Percentiles rank a stretch among this genome's conserved stretches.
These are phyloP conservation scores for Plasmodium inui DNA, from an alignment of 169 alveolate genomes.

Conservation along the genomic window DNA sequence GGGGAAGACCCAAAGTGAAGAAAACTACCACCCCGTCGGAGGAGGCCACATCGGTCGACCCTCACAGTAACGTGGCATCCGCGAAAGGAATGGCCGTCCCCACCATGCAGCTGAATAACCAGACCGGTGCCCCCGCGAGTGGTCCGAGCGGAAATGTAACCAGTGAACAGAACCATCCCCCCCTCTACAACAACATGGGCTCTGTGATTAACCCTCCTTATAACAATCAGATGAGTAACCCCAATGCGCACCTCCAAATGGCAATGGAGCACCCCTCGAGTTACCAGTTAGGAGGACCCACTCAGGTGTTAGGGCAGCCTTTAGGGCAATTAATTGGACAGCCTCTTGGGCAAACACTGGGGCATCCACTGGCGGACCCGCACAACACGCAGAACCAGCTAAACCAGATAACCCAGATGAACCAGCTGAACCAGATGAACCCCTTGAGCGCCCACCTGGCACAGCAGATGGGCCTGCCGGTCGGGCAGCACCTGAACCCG, in stretches of 20 bases:
- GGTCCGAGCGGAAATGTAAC: neutral
- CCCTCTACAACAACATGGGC: neutral
- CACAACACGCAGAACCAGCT: neutral
- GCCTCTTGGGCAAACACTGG: neutral
- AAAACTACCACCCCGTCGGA: constrained; percentile 29
- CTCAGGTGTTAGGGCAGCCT: neutral
- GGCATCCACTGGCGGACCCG: neutral
- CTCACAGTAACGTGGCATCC: neutral
- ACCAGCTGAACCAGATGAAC: constrained; percentile 1
- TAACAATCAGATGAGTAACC: neutral
- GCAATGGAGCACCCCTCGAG: neutral
- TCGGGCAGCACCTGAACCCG: neutral
- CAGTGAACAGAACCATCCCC: neutral
- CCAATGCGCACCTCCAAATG: neutral
- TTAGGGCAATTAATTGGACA: neutral
- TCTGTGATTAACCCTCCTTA: constrained; percentile 20
- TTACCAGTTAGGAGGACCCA: neutral
- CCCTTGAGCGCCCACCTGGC: constrained; percentile 10
- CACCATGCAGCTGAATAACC: neutral
- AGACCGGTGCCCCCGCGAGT: neutral
- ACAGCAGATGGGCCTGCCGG: constrained; percentile 12
- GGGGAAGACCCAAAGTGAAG: constrained; percentile 60
- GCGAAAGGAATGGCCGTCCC: neutral
- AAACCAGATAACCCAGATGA: neutral
- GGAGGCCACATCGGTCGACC: constrained; percentile 25